These are phyloP conservation scores for Protomyces inouyei DNA, from an alignment of 1,139 yeast genomes.

Conservation along the genomic window DNA sequence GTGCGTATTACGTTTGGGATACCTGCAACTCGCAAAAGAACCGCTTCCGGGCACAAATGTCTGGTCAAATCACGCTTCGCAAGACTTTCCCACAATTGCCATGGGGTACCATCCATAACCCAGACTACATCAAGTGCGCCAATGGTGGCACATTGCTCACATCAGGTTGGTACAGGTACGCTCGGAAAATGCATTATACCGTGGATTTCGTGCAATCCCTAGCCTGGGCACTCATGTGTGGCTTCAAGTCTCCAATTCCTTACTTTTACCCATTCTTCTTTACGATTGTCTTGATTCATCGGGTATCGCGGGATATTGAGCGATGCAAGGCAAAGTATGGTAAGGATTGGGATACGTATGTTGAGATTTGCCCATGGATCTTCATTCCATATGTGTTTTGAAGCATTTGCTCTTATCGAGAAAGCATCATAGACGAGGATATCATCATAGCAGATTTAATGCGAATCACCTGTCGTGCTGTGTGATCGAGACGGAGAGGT, in stretches of 20 bases:
- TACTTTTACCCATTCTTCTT: conserved; percentile 95
- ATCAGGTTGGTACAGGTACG: conserved; percentile 83
- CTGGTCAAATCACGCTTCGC: conserved; percentile 70
- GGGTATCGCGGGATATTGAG: conserved; percentile 78
- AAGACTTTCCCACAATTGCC: conserved; percentile 93
- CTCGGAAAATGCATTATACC: conserved; percentile 91
- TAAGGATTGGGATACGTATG: conserved; percentile 83
- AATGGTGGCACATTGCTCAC: conserved; percentile 79
- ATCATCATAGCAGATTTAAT: not conserved
- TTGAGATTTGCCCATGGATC: conserved; percentile 82
- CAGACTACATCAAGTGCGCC: conserved; percentile 74
- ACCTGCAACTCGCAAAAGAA: conserved; percentile 95
- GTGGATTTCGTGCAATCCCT: conserved; percentile 86
- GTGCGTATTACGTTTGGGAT: conserved; percentile 87
- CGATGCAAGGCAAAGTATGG: conserved; percentile 87
- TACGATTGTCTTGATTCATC: conserved; percentile 77
- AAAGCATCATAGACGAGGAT: not conserved
- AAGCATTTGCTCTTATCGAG: not conserved
- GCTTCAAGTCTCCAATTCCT: conserved; percentile 80
- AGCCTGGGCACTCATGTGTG: conserved; percentile 90
- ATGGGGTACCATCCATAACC: conserved; percentile 70
- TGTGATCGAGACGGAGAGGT: too few relatives aligned
- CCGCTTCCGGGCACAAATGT: conserved; percentile 78
- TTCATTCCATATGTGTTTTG: conserved; percentile 57
- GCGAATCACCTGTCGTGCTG: too few relatives aligned